Conservation (phyloP, 257 asterid species). For the Salvia splendens region DNA sequence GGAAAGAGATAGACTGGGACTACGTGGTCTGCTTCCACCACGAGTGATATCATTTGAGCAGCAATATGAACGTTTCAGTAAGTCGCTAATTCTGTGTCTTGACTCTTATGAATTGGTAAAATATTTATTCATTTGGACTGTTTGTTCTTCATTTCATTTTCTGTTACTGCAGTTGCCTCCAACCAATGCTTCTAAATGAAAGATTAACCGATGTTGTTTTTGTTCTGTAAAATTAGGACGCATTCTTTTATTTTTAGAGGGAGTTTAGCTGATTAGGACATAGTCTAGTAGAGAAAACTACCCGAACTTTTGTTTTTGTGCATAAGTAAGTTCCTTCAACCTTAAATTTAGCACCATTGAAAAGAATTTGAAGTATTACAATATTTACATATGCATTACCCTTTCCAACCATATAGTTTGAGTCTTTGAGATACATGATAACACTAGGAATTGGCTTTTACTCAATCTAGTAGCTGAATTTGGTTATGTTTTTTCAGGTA, state of each 20-base stretch:
- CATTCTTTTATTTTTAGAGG: too few relatives aligned
- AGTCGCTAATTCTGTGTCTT: constrained; percentile 39
- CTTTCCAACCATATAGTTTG: not conserved
- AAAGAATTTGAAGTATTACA: not conserved
- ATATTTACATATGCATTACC: not conserved
- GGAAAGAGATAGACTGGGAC: constrained; percentile 94
- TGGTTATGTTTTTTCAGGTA: constrained; percentile 9
- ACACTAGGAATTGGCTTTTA: not conserved
- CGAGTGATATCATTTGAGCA: constrained; percentile 97
- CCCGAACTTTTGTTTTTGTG: constrained; percentile 2
- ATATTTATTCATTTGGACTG: constrained; percentile 12
- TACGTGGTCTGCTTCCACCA: constrained; percentile 98
- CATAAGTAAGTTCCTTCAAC: constrained; percentile 3
- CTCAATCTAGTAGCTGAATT: constrained; percentile 16
- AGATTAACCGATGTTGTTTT: not conserved
- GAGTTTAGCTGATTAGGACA: not conserved
- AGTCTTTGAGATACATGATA: constrained; percentile 7
- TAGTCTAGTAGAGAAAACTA: constrained; percentile 16
- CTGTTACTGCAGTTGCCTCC: not conserved
- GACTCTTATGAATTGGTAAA: constrained; percentile 14
- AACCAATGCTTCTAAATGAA: not conserved
- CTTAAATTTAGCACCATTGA: not conserved
- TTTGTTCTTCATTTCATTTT: constrained; percentile 17
- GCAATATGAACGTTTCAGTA: constrained; percentile 94
- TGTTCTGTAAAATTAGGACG: not conserved